Evolutionary conservation across 108 stramenopile species (phyloP), one percentile per base, ranked within the genome.

Genomic region (Cyclotella kingstonii): DNA sequence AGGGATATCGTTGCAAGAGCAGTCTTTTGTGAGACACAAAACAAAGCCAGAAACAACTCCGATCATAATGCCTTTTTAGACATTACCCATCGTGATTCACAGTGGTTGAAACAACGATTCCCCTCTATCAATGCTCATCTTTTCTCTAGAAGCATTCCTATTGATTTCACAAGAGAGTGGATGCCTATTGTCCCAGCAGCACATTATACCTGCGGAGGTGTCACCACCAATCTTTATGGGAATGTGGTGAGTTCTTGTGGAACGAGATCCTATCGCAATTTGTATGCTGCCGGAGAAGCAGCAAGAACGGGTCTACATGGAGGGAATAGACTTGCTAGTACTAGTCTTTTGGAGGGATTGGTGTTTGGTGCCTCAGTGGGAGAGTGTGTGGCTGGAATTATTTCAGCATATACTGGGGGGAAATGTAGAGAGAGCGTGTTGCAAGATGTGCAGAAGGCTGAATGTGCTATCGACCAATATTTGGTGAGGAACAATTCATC

Each of bases 241-340:
- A 54, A 81, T 43, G 45, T 89, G 57, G 63, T 78, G 17, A 73
- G 72, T 23, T 41, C 60, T 22, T 22, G 19, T 6, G 33, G 35
- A 14, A 38, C 66, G 3, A 28, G 40, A 21, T 82, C 57, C 23
- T 73, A 74, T 25, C 66, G 72, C 42, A 79, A 79, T 43, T 57
- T 97, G 36, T 94, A 83, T 52, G 91, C 90, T 0, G 94, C 93
- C 0, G 96, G 96, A 40, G 96, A 97, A 59, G 93, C 91, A 8
- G 94, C 96, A 3, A 57, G 96, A 39, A 97, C 96, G 11, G 96
- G 96, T 10, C 78, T 97, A 34, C 96, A 97, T 61, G 96, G 96
- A 14, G 96, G 93, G 6, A 97, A 97, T 70, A 79, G 96, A 19
- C 73, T 95, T 36, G 96, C 96, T 10, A 89, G 87, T 28, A 97